Percentiles rank a stretch among this genome's conserved stretches.
These are phyloP conservation scores for Asterella californica DNA, from an alignment of 225 moss, liverwort and hornwort genomes.

Conservation along the genomic window DNA sequence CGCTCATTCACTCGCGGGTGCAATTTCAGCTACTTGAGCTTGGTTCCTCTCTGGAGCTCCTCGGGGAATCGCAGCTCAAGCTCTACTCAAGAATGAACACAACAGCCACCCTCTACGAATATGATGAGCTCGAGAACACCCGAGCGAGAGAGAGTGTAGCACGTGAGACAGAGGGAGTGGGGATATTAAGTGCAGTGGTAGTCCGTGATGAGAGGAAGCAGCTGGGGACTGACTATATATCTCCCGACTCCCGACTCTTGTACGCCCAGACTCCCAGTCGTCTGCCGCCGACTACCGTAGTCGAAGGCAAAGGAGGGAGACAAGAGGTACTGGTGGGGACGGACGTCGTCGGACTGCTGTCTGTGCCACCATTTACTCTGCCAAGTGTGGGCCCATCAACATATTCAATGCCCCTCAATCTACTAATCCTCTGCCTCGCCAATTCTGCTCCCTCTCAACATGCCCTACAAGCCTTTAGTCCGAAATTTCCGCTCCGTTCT, in stretches of 20 bases:
- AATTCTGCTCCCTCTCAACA: not conserved
- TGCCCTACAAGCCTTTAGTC: not conserved
- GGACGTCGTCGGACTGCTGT: not conserved
- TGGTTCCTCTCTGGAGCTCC: no score
- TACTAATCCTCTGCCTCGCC: conserved; percentile 3
- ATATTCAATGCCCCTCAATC: not conserved
- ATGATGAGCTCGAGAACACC: not conserved
- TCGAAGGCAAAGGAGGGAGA: not conserved
- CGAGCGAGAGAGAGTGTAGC: not conserved
- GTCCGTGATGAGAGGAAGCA: not conserved
- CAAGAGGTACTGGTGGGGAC: not conserved
- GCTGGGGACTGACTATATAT: not conserved
- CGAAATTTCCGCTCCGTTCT: not conserved
- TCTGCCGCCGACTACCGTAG: conserved; percentile 1
- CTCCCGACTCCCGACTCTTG: not conserved
- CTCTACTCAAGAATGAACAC: no score
- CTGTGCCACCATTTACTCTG: not conserved
- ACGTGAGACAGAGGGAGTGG: not conserved
- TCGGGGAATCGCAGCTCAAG: no score
- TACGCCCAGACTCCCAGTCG: not conserved
- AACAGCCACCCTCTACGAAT: no score
- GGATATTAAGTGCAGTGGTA: not conserved
- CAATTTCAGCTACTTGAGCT: no score
- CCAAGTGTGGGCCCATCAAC: not conserved
- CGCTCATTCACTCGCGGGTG: no score